These are phyloP conservation scores for Macrolepiota fuliginosa DNA, from an alignment of 768 basidiomycete genomes.

Conservation along the genomic window DNA sequence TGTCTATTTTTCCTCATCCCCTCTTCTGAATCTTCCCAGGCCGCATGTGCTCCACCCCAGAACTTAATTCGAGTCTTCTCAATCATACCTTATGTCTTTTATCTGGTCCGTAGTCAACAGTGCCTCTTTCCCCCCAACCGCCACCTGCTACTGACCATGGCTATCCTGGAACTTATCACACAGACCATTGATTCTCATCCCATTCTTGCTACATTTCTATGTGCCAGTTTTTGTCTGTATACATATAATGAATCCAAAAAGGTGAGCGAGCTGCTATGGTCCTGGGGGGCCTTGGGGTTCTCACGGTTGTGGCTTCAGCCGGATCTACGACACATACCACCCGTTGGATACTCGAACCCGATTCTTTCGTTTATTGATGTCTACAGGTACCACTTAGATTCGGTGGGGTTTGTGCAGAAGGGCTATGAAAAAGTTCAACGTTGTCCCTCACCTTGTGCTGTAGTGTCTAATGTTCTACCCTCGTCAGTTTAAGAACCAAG, in stretches of 20 bases:
- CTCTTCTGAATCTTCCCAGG: background rate
- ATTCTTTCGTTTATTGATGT: conserved; percentile 31
- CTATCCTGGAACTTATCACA: background rate
- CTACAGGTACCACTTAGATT: conserved; percentile 21
- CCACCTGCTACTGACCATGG: background rate
- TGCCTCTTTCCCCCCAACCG: too few relatives aligned
- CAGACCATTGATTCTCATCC: background rate
- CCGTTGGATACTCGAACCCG: conserved; percentile 32
- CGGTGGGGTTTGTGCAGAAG: conserved; percentile 25
- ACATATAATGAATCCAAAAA: background rate
- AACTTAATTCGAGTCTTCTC: background rate
- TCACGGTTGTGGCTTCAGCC: background rate
- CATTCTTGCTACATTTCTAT: background rate
- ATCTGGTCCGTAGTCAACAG: background rate
- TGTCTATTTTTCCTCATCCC: too few relatives aligned
- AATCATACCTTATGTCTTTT: background rate
- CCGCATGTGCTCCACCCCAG: background rate
- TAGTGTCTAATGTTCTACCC: background rate
- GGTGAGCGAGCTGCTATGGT: background rate
- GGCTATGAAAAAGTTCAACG: conserved; percentile 29
- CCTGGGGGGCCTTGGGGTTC: too few relatives aligned
- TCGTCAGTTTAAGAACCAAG: conserved; percentile 22
- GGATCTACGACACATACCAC: conserved; percentile 27
- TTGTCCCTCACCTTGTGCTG: background rate
- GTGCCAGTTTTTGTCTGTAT: background rate